phyloP scores from a whole-genome alignment of 139 green algal genomes.

The Chloropicon primus region DNA sequence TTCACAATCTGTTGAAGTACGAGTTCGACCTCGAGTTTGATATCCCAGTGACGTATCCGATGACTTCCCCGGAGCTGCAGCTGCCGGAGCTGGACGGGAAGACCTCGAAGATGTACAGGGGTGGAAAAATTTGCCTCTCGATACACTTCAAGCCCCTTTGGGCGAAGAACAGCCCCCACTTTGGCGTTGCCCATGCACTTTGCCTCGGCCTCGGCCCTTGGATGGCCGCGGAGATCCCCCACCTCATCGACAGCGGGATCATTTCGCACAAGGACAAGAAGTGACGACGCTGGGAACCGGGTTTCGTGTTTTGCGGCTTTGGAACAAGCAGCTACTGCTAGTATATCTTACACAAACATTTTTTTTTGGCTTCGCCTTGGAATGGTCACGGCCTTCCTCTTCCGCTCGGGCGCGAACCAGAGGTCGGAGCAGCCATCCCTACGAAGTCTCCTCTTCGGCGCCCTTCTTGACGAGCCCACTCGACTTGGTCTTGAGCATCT shows the following conservation, averaged over 20 bases:
- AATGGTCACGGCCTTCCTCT: no score
- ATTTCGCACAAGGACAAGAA: conserved; percentile 44
- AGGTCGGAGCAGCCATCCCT: no score
- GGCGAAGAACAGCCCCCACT: conserved; percentile 84
- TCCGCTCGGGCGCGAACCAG: no score
- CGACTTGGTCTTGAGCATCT: neutral
- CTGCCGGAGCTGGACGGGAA: conserved; percentile 93
- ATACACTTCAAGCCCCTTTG: conserved; percentile 97
- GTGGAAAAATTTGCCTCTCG: conserved; percentile 91
- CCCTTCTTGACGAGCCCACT: neutral
- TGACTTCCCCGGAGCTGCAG: conserved; percentile 79
- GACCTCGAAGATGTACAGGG: conserved; percentile 89
- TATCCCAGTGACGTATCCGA: conserved; percentile 81
- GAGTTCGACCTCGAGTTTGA: conserved; percentile 96
- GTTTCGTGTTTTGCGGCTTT: no score
- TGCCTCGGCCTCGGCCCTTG: conserved; percentile 88
- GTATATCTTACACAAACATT: no score
- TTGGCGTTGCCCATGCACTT: conserved; percentile 88
- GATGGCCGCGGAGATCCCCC: conserved; percentile 87
- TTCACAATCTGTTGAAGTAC: conserved; percentile 89
- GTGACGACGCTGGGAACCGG: conserved; percentile 5
- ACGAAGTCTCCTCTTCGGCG: no score
- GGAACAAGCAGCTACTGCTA: no score
- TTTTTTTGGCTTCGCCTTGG: no score
- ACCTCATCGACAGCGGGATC: conserved; percentile 67